Percentiles rank a stretch among this genome's conserved stretches.
Conservation (phyloP, 805 yeast species). For the Barnettozyma sucrosica region DNA sequence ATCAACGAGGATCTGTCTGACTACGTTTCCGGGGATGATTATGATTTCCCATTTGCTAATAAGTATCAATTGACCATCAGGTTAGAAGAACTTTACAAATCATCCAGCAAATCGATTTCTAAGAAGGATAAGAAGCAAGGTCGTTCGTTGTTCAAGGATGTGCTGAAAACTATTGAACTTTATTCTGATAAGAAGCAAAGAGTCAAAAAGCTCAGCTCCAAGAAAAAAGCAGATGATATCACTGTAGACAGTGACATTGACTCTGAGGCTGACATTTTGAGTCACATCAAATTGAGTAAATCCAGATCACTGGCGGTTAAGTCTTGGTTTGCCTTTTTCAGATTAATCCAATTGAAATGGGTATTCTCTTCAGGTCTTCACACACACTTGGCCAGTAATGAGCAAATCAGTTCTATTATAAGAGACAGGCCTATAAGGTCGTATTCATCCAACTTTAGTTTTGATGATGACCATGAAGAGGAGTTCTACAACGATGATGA, state of each 20-base stretch:
- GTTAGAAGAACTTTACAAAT: constrained; percentile 39
- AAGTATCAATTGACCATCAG: constrained; percentile 39
- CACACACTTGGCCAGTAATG: constrained; percentile 23
- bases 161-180: constrained; percentile 40
- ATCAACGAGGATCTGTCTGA: constrained; percentile 31
- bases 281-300: constrained; percentile 24
- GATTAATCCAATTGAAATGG: constrained; percentile 25
- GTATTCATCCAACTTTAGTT: constrained; percentile 10
- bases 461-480: constrained; percentile 12
- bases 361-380: constrained; percentile 22
- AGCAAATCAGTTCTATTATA: constrained; percentile 15
- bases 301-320: constrained; percentile 25
- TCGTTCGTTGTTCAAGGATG: constrained; percentile 56
- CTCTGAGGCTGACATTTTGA: constrained; percentile 14
- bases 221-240: constrained; percentile 8
- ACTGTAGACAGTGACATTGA: constrained; percentile 1
- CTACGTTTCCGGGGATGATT: constrained; percentile 38
- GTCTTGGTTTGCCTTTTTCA: constrained; percentile 27
- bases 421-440: constrained; percentile 17
- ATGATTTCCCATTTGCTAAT: constrained; percentile 46
- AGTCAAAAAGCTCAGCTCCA: constrained; percentile 25
- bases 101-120: constrained; percentile 50
- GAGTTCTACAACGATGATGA: constrained; percentile 10
- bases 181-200: constrained; percentile 32
- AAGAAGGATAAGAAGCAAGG: constrained; percentile 59